Evolutionary conservation across 768 basidiomycete genomes (phyloP).

Genomic region (Collybia sp.): DNA sequence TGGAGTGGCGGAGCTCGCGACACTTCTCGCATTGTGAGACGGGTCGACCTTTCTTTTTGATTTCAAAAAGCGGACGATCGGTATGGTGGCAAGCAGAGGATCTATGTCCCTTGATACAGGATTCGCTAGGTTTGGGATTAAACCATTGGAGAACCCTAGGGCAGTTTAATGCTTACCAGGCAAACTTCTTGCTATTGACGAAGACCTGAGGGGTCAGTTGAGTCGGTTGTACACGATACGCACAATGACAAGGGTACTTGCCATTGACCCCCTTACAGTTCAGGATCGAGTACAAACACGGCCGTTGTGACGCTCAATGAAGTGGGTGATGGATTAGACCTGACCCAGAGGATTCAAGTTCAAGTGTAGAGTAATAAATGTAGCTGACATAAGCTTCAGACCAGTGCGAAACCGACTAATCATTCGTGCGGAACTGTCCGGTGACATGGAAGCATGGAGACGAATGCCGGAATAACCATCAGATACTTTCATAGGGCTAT

Average conservation of each 20-base stretch:
- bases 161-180: constrained; percentile 49
- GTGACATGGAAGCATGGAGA: too few relatives aligned
- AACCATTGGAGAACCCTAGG: constrained; percentile 2
- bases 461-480: too few relatives aligned
- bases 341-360: too few relatives aligned
- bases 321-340: too few relatives aligned
- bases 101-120: constrained; percentile 93
- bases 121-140: constrained; percentile 49
- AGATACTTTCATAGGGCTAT: too few relatives aligned
- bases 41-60: constrained; percentile 91
- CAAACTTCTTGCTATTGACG: constrained; percentile 71
- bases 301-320: too few relatives aligned
- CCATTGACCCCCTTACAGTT: too few relatives aligned
- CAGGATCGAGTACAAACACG: too few relatives aligned
- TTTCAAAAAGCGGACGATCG: constrained; percentile 86
- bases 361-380: too few relatives aligned
- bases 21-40: constrained; percentile 88
- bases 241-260: not conserved
- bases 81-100: constrained; percentile 86
- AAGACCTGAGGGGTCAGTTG: constrained; percentile 44
- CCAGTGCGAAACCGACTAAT: too few relatives aligned
- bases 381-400: too few relatives aligned
- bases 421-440: too few relatives aligned
- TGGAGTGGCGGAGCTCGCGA: constrained; percentile 75
- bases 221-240: not conserved